Base-by-base conservation (phyloP, 1,284 basidiomycete species). In the Irpex sp. region DNA sequence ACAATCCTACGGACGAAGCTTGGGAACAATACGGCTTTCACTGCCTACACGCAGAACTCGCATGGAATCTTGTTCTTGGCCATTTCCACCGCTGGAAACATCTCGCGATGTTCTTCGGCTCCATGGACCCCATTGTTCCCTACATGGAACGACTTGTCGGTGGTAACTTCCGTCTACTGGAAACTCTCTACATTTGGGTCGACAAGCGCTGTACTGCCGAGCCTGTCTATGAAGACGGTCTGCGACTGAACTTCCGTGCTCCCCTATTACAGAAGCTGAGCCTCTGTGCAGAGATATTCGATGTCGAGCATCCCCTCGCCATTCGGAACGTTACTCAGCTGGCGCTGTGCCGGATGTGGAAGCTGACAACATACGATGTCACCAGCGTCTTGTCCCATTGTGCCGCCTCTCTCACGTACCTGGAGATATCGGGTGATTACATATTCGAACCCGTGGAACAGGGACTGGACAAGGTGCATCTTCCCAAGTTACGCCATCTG, bases 171-270 rank as follows among this genome's bases (percentile, higher is more conserved):
- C 53, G 13, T 33, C 26, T 33, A 9, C 31, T 55, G 53, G 53
- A 55, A 35, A 55, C 31, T 21, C 17, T 55, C 15, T 55, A 55
- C n/a, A 35, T 35, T 15, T 55, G 53, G 53, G 53, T 55, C 21
- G 53, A 55, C 53, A 55, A 55, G 33, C 53, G 53, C 53, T 55
- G 53, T 21, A 35, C 53, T 7, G 53, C 53, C 26, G 53, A 55
- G 53, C 53, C 53, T 35, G 9, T 55, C 8, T 35, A 55, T 17
- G 53, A 55, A 35, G 53, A 35, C 53, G 53, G 53, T 8, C 21
- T 55, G 26, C 11, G 13, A 21, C 53, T 55, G 13, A 21, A 50
- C 53, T 35, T 35, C 26, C 21, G 26, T 9, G 53, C 53, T 11
- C 53, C 53, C 19, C 26, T 31, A 26, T 26, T 55, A 9, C 21